Evolutionary conservation across 1,284 basidiomycete genomes (phyloP).

Genomic region (Cryptococcus sp.): DNA sequence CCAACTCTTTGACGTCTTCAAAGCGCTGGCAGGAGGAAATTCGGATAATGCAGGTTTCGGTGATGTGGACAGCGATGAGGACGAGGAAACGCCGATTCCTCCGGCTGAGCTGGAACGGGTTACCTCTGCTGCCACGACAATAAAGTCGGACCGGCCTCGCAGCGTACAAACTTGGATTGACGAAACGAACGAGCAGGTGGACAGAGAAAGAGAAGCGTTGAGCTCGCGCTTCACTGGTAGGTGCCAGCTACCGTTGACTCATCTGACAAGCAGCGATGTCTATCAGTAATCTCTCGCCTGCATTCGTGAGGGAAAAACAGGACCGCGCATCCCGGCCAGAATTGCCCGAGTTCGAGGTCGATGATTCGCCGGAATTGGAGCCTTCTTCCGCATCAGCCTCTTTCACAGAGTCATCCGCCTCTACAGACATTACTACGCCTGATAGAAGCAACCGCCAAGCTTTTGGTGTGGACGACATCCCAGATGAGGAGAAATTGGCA

Average conservation of each 20-base stretch:
- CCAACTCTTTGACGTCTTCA: slow-evolving; percentile 46
- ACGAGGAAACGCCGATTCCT: slow-evolving; percentile 9
- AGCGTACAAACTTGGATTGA: slow-evolving; percentile 27
- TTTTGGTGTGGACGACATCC: slow-evolving; percentile 20
- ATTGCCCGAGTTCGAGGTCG: background rate
- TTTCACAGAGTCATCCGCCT: slow-evolving; percentile 7
- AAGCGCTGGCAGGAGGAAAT: slow-evolving; percentile 37
- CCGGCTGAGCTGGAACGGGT: background rate
- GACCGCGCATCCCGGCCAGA: slow-evolving; percentile 5
- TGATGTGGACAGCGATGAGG: slow-evolving; percentile 27
- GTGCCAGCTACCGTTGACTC: slow-evolving; percentile 1
- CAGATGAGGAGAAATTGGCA: slow-evolving; percentile 45
- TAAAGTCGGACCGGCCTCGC: background rate
- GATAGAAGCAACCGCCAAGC: slow-evolving; percentile 1
- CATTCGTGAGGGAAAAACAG: slow-evolving; percentile 6
- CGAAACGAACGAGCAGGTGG: slow-evolving; percentile 17
- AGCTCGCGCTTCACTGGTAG: slow-evolving; percentile 32
- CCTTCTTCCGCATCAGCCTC: background rate
- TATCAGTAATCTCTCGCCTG: slow-evolving; percentile 28
- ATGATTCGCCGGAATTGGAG: slow-evolving; percentile 1
- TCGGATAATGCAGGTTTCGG: slow-evolving; percentile 3
- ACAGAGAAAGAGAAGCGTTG: slow-evolving; percentile 18
- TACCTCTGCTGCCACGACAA: slow-evolving; percentile 2
- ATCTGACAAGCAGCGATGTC: slow-evolving; percentile 26
- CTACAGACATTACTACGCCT: background rate